A percentile compares a stretch with the other conserved stretches of the same genome.
These are phyloP conservation scores for Cafeteria roenbergensis DNA, from an alignment of 108 stramenopile species.

Conservation along the genomic window DNA sequence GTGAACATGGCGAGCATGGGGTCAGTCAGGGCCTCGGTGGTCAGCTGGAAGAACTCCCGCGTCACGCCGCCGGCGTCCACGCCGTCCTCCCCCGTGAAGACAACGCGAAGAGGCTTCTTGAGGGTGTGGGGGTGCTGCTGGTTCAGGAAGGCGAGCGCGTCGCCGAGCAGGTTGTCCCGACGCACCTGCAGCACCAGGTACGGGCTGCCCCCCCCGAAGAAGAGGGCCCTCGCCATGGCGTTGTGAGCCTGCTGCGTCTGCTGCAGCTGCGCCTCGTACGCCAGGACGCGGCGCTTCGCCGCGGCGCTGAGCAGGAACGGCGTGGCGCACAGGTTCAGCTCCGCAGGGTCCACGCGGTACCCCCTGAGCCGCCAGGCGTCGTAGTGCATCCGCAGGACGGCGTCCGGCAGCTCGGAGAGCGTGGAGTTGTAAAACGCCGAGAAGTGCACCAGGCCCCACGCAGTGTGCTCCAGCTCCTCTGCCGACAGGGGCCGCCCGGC, in stretches of 20 bases:
- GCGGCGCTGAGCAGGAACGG: slow-evolving; percentile 14
- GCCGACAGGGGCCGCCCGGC: background rate
- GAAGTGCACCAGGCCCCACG: background rate
- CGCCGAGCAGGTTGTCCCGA: slow-evolving; percentile 24
- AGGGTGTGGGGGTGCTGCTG: slow-evolving; percentile 40
- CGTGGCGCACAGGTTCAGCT: slow-evolving; percentile 13
- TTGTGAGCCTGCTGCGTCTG: background rate
- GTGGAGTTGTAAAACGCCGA: slow-evolving; percentile 12
- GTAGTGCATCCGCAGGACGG: slow-evolving; percentile 8
- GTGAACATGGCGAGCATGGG: slow-evolving; percentile 69
- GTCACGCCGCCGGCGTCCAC: slow-evolving; percentile 82
- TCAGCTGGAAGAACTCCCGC: slow-evolving; percentile 80
- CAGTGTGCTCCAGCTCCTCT: background rate
- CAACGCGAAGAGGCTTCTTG: slow-evolving; percentile 56
- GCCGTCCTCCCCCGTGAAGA: slow-evolving; percentile 74
- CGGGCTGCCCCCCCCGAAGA: background rate
- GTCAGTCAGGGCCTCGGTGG: slow-evolving; percentile 65
- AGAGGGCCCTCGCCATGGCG: background rate
- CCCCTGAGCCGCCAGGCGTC: background rate
- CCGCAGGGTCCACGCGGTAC: background rate
- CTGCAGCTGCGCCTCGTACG: slow-evolving; percentile 9
- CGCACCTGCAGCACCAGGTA: slow-evolving; percentile 31
- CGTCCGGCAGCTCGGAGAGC: slow-evolving; percentile 11
- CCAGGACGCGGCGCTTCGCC: slow-evolving; percentile 6
- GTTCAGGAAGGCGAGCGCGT: slow-evolving; percentile 35